Conservation (phyloP, 116 monocot species). For the Thalassia testudinum region DNA sequence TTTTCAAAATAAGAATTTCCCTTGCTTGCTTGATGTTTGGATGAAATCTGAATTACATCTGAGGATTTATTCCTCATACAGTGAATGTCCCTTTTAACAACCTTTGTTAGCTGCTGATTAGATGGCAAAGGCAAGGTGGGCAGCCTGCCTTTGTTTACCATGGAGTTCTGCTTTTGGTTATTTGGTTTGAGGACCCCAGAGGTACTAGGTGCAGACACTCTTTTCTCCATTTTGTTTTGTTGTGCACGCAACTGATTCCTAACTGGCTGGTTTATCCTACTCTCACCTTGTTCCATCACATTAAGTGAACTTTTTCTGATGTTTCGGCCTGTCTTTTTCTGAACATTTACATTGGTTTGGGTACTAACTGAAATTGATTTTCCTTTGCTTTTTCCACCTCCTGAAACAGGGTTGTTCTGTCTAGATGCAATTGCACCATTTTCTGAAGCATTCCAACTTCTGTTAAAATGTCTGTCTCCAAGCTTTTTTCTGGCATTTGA, state of each 20-base stretch:
- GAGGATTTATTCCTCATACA: constrained; percentile 28
- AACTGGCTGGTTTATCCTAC: constrained; percentile 24
- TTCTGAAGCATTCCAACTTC: constrained; percentile 43
- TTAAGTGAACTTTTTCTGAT: constrained; percentile 8
- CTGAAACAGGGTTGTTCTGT: too few relatives aligned
- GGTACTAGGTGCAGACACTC: constrained; percentile 15
- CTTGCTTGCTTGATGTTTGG: constrained; percentile 31
- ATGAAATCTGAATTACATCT: constrained; percentile 26
- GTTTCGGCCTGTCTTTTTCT: constrained; percentile 44
- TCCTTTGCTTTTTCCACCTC: constrained; percentile 21
- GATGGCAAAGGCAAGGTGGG: constrained; percentile 18
- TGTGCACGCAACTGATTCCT: constrained; percentile 23
- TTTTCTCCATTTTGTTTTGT: constrained; percentile 39
- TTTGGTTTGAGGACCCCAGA: constrained; percentile 68
- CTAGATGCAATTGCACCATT: constrained; percentile 1
- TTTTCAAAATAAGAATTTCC: constrained; percentile 12
- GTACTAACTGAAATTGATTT: constrained; percentile 66
- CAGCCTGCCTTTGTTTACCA: constrained; percentile 26
- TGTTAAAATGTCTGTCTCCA: constrained; percentile 24
- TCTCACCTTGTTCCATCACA: constrained; percentile 25
- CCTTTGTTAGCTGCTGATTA: constrained; percentile 49
- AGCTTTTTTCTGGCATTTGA: constrained; percentile 20
- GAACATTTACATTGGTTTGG: constrained; percentile 84
- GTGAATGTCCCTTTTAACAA: constrained; percentile 14
- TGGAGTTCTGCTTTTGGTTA: constrained; percentile 82